Base-by-base conservation (phyloP, 768 basidiomycete species). In the Scleroderma citrinum region DNA sequence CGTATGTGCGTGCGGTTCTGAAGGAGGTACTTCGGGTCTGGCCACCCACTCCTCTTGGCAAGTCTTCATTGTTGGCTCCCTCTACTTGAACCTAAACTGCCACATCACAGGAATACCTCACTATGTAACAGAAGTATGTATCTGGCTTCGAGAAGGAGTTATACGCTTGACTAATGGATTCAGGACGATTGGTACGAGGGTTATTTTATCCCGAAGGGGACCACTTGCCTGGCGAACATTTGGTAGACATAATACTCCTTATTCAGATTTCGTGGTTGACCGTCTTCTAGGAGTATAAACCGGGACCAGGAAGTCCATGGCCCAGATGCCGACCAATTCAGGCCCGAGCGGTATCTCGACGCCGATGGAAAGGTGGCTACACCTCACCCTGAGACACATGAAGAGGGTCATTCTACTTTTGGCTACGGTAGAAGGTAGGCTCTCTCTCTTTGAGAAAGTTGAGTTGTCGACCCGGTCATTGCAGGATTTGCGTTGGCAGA, bases 221-320 rank as follows among this genome's bases (percentile, higher is more conserved):
- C 54, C 12, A 48, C 36, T 34, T 35, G 48, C 38, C 36, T 55
- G 13, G 20, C 52, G n/a, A 55, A 55, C 17, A 45, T 55, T 38
- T 55, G 52, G 52, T 48, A 54, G 36, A 47, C 30, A 71, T 2
- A 35, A 52, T 3, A 51, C 77, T 14, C 59, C 62, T 14, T 59
- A 72, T 7, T 70, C 75, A 1, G 66, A 74, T 36, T 53, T 30
- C 7, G 30, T 11, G 7, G 8, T 29, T 30, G 3, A 30, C 20
- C 17, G 11, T 44, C 20, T 7, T 29, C 26, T 34, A 34, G 58
- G 29, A 58, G 55, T 39, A 64, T 80, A 26, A 77, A 80, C 55
- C 55, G 62, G 12, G 69, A 71, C 3, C 56, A 61, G 20, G 59
- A 51, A 3, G 51, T 75, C 20, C 80, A 76, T 72, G 78, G 80